Conservation (phyloP, 1,284 basidiomycete species). For the Rhizoctonia solani region DNA sequence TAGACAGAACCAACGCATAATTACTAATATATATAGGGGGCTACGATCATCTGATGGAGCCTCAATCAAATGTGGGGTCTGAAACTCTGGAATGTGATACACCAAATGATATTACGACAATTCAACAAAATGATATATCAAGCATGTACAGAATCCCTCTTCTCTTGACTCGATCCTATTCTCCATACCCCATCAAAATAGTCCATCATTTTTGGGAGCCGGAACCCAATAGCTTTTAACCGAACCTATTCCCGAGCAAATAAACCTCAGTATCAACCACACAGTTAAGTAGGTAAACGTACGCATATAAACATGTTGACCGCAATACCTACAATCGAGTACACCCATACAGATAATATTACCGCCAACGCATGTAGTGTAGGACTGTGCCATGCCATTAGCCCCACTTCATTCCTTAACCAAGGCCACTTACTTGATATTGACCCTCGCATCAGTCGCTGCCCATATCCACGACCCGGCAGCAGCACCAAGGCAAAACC, state of each 20-base stretch:
- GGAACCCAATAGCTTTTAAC: slow-evolving; percentile 14
- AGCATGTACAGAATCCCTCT: background rate
- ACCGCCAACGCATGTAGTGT: slow-evolving; percentile 9
- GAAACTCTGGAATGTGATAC: background rate
- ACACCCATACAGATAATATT: slow-evolving; percentile 7
- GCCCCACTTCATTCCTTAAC: background rate
- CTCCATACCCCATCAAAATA: slow-evolving; percentile 8
- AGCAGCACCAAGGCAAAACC: slow-evolving; percentile 17
- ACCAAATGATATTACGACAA: background rate
- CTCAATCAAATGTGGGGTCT: too few relatives aligned
- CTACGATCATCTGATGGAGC: too few relatives aligned
- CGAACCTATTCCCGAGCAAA: background rate
- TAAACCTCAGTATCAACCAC: background rate
- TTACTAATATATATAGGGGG: too few relatives aligned
- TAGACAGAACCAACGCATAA: too few relatives aligned
- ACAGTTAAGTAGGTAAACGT: background rate
- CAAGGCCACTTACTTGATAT: slow-evolving; percentile 4
- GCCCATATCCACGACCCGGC: slow-evolving; percentile 29
- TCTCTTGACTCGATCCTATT: slow-evolving; percentile 1
- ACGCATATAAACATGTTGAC: slow-evolving; percentile 33
- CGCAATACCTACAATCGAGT: slow-evolving; percentile 13
- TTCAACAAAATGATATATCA: background rate
- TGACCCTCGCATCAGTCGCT: background rate
- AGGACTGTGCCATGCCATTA: background rate
- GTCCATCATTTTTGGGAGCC: slow-evolving; percentile 15